Evolutionary conservation across 805 yeast genomes (phyloP), one percentile per base, ranked within the genome.

Genomic region (Maudiozyma serrabonitensis): DNA sequence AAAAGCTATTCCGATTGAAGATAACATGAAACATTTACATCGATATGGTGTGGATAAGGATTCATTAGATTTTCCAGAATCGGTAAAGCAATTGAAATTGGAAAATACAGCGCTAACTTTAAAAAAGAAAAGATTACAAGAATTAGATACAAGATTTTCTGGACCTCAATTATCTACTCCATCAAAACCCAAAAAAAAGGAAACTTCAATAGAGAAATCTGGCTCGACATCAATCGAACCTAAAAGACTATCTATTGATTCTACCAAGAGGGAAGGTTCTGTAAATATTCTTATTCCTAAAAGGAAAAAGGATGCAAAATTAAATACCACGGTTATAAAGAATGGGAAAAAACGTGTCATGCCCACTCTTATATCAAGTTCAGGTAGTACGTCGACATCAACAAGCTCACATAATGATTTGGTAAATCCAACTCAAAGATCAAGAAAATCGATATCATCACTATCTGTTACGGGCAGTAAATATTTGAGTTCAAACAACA

Each of bases 41-140:
- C 75, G 88, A 56, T 91, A 85, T 62, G 98, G 99, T 53, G 89
- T 86, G 2, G 95, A 87, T 53, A 76, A 89, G 50, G 96, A 90
- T 55, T 78, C 86, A 8, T 73, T 84, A 70, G 82, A 83, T 19
- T 85, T 88, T 57, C 95, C 96, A 0, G 98, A 91, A 60, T 83
- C 93, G 64, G 76, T 83, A 1, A 84, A 80, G 47, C 97, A 90
- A 65, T 71, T 91, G 49, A 63, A 69, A 4, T 68, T 91, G 21
- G 96, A 89, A 56, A 87, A 82, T 38, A 72, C 73, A 52, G 80
- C 87, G 1, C 69, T 67, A 8, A 66, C 63, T 34, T 59, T 62
- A 41, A 68, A 67, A 41, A 61, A 64, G 34, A 18, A 53, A 49
- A 50, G 50, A 45, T 12, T 50, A 25, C 12, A 37, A 4, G 43